Evolutionary conservation across 2,329 filamentous ascomycete genomes (phyloP).

Genomic region (Pseudogymnoascus verrucosus): DNA sequence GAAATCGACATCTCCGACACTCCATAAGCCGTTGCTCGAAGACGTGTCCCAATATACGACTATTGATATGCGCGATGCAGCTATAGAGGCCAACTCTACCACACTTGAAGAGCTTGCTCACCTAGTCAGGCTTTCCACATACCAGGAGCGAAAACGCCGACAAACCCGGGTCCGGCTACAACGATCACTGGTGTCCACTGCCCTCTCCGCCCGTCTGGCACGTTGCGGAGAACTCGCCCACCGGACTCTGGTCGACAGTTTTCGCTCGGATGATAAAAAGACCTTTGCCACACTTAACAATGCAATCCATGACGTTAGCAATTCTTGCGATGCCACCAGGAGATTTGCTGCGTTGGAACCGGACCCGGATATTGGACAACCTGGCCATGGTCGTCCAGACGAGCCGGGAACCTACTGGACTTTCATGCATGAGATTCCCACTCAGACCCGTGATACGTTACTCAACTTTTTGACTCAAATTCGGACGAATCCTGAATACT

Average conservation of each 20-base stretch:
- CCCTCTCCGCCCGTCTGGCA: slow-evolving; percentile 65
- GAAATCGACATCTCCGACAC: neutral
- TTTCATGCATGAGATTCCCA: slow-evolving; percentile 66
- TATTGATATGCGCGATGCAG: slow-evolving; percentile 39
- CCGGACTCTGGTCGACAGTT: slow-evolving; percentile 68
- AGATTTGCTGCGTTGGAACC: slow-evolving; percentile 65
- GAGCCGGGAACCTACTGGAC: slow-evolving; percentile 40
- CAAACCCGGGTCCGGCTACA: slow-evolving; percentile 67
- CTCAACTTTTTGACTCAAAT: slow-evolving; percentile 74
- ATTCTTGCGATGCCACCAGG: slow-evolving; percentile 65
- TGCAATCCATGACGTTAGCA: slow-evolving; percentile 70
- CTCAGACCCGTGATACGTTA: slow-evolving; percentile 65
- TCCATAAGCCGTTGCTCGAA: slow-evolving; percentile 44
- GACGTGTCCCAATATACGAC: slow-evolving; percentile 62
- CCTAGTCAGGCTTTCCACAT: slow-evolving; percentile 67
- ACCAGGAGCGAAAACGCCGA: slow-evolving; percentile 72
- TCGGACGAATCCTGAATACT: slow-evolving; percentile 77
- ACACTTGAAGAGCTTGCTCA: slow-evolving; percentile 72
- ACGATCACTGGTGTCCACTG: slow-evolving; percentile 65
- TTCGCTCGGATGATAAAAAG: slow-evolving; percentile 71
- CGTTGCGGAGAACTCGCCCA: slow-evolving; percentile 68
- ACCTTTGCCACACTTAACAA: slow-evolving; percentile 67
- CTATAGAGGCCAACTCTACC: slow-evolving; percentile 55
- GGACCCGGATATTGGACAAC: slow-evolving; percentile 51
- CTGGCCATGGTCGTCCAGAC: slow-evolving; percentile 29